These are phyloP conservation scores for Paramecium sexaurelia DNA, from an alignment of 73 alveolate species.

Conservation along the genomic window DNA sequence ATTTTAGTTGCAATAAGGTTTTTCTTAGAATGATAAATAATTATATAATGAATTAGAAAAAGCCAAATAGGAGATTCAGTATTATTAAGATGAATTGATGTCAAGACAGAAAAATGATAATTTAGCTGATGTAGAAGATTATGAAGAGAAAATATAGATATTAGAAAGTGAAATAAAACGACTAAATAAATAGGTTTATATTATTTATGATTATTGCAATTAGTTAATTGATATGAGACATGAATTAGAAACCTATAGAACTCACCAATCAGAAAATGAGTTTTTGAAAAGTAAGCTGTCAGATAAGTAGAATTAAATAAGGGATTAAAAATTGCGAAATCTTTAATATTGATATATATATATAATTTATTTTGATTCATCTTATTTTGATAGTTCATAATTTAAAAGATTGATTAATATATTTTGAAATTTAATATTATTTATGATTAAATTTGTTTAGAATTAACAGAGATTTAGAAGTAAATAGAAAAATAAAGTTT, in stretches of 20 bases:
- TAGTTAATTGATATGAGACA: conserved; percentile 19
- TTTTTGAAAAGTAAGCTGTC: neutral
- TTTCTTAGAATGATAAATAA: neutral
- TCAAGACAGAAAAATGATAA: neutral
- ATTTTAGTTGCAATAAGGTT: neutral
- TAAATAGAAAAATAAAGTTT: too few species aligned
- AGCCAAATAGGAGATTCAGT: neutral
- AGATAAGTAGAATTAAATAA: neutral
- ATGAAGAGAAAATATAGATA: neutral
- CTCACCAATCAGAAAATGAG: neutral
- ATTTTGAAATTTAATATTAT: too few species aligned
- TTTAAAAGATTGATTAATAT: too few species aligned
- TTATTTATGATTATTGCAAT: neutral
- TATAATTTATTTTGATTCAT: too few species aligned
- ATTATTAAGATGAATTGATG: neutral
- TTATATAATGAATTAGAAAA: neutral
- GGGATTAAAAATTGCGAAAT: neutral
- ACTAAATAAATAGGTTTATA: neutral
- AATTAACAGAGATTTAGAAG: too few species aligned
- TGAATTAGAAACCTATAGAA: neutral
- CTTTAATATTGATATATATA: neutral
- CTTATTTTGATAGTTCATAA: too few species aligned
- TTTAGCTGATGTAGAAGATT: neutral
- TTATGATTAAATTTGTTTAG: too few species aligned
- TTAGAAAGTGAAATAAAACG: neutral